A percentile compares a stretch with the other conserved stretches of the same genome.
These are phyloP conservation scores for Serendipita indica DNA, from an alignment of 768 basidiomycete genomes.

Conservation along the genomic window DNA sequence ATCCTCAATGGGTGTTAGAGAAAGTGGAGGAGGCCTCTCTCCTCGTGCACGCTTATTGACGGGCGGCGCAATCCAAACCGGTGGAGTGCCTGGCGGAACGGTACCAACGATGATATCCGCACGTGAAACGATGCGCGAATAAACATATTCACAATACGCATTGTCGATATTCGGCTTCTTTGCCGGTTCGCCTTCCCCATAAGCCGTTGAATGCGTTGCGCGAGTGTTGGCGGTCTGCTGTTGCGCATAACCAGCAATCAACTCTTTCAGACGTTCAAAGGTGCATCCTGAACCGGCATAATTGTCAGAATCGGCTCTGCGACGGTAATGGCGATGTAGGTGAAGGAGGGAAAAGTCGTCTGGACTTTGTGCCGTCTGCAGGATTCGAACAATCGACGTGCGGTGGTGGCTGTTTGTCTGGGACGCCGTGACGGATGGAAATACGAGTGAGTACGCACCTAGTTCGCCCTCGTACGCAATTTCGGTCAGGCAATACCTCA, in stretches of 20 bases:
- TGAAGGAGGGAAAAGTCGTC: slow-evolving; percentile 12
- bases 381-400: slow-evolving; percentile 10
- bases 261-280: slow-evolving; percentile 53
- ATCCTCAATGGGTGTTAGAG: slow-evolving; percentile 39
- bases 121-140: slow-evolving; percentile 63
- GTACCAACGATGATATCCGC: slow-evolving; percentile 64
- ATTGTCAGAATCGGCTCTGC: neutral
- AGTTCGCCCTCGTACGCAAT: slow-evolving; percentile 82
- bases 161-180: slow-evolving; percentile 52
- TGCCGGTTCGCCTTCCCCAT: slow-evolving; percentile 12
- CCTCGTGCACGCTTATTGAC: slow-evolving; percentile 17
- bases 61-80: slow-evolving; percentile 71
- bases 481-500: slow-evolving; percentile 73
- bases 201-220: neutral
- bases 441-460: slow-evolving; percentile 38
- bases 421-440: neutral
- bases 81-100: slow-evolving; percentile 42
- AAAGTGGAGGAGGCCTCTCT: slow-evolving; percentile 1
- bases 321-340: slow-evolving; percentile 12
- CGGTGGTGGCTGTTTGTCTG: neutral
- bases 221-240: slow-evolving; percentile 22
- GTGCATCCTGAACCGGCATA: slow-evolving; percentile 42
- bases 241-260: slow-evolving; percentile 51
- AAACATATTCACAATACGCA: slow-evolving; percentile 62
- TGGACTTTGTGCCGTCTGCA: slow-evolving; percentile 15